Base-by-base conservation (phyloP, 768 basidiomycete genomes). In the Wakefieldia striispora region DNA sequence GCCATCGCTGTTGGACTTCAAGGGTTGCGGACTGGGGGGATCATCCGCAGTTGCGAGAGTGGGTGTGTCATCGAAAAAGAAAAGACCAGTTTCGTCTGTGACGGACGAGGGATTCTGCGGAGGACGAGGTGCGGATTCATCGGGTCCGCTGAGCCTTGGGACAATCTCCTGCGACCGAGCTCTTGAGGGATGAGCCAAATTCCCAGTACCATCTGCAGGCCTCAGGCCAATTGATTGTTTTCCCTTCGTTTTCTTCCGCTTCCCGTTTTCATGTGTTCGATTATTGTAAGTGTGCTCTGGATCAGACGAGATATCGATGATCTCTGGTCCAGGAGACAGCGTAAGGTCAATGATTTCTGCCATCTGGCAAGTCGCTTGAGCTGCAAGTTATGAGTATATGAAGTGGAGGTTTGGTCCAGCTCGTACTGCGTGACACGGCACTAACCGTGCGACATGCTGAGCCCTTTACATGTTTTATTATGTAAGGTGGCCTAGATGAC, bases 21-120 rank as follows among this genome's bases (percentile, higher is more conserved):
- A 49, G 0, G 52, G 45, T 19, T 51, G 54, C 19, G 57, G 36
- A 29, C 42, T 46, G n/a, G 50, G 50, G 21, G 14, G 48, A 17
- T 46, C 53, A 38, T 50, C 51, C 19, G 61, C 49, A 14, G 72
- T 65, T 19, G 80, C 48, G 1, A 67, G 58, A 11, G 70, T 62
- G 3, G 81, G 76, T 5, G 60, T 57, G 17, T 66, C 60, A 55
- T 87, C 86, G 46, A 84, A 58, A 57, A 73, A 77, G 60, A 83
- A 86, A 10, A 79, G 45, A 21, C 41, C 53, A 24, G 51, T 35
- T 40, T 61, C 54, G 20, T 52, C 49, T 8, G 53, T 31, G 31
- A 40, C 47, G 54, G 59, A 41, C 51, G 54, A 35, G 55, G 64
- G 36, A 49, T 26, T 42, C 27, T 37, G 31, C 55, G 62, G 53